phyloP scores from a whole-genome alignment of 352 stramenopile species.

The Phytophthora cryptogea region DNA sequence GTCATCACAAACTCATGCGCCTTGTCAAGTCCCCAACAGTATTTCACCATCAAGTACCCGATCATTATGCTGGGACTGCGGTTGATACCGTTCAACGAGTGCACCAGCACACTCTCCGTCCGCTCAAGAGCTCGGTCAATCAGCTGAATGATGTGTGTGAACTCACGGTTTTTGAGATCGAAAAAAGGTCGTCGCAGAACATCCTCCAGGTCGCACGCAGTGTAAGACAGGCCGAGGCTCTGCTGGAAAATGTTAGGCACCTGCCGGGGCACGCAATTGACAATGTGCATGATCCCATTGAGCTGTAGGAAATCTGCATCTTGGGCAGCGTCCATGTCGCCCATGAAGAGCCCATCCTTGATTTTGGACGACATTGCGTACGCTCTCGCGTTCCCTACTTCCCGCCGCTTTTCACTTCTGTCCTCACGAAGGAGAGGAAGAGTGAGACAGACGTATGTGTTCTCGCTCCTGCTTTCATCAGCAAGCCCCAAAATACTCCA shows the following conservation, averaged over 20 bases:
- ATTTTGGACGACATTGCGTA: constrained; percentile 91
- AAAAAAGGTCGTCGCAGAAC: constrained; percentile 72
- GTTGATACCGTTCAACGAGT: constrained; percentile 84
- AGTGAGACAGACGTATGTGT: constrained; percentile 15
- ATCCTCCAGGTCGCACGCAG: constrained; percentile 69
- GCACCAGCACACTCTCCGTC: constrained; percentile 89
- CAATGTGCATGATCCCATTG: constrained; percentile 92
- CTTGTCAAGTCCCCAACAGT: constrained; percentile 93
- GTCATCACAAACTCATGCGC: constrained; percentile 88
- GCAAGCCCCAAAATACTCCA: constrained; percentile 33
- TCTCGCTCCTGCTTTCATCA: constrained; percentile 6
- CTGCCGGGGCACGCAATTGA: constrained; percentile 92
- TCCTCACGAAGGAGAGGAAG: constrained; percentile 26
- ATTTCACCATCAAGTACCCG: constrained; percentile 93
- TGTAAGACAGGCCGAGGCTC: constrained; percentile 85
- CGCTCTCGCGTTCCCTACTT: constrained; percentile 13
- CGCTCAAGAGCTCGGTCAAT: constrained; percentile 81
- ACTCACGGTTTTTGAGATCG: constrained; percentile 85
- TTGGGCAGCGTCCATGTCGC: constrained; percentile 91
- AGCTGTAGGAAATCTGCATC: constrained; percentile 93
- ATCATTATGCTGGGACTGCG: constrained; percentile 86
- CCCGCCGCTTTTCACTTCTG: constrained; percentile 13
- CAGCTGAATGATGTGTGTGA: constrained; percentile 77
- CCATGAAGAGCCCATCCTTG: constrained; percentile 94
- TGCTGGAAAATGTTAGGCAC: constrained; percentile 92